Base-by-base conservation (phyloP, 2,329 filamentous ascomycete species). In the Talaromyces sp. region DNA sequence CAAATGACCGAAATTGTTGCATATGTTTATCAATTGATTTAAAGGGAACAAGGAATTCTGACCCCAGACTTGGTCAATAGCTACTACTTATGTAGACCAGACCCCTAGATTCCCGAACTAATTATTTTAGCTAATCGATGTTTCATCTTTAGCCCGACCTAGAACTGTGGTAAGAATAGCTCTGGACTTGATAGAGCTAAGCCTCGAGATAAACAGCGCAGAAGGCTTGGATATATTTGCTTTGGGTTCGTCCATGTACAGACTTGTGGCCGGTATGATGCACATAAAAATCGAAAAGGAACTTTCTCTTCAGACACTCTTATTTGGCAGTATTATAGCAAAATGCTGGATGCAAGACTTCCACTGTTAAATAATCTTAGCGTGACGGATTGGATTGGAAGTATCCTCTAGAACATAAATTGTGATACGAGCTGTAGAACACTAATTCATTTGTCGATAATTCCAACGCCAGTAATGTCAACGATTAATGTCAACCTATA, bases 391-490 rank as follows among this genome's bases (percentile, higher is more conserved):
- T 19, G 41, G 19, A n/a, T 43, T 43, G 41, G 19, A 43, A n/a
- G 41, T 43, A 43, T 19, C n/a, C 32, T 35, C 13, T 14, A 13
- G 32, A 14, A 35, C 35, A 38, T 38, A n/a, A 38, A 38, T n/a
- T 35, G 19, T 10, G 4, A 29, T 26, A 27, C 17, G 14, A 13
- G 11, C 14, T 49, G 31, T 29, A 43, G 54, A 53, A 51, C 64
- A 27, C 41, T 43, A 49, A 35, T 46, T 51, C 38, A 53, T 26
- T 46, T 54, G 49, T 55, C 68, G 59, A 55, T 64, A 60, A 64
- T 70, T 68, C 69, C 66, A 72, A 73, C 71, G 69, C 71, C 72
- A 70, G 67, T 67, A 69, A 65, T 69, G 69, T 73, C 64, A 63
- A 64, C 62, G 69, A 70, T 68, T 70, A 68, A 67, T 72, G 65